Percentiles rank a stretch among this genome's conserved stretches.
phyloP scores from a whole-genome alignment of 495 filamentous ascomycete genomes.

The Talaromyces wortmannii region DNA sequence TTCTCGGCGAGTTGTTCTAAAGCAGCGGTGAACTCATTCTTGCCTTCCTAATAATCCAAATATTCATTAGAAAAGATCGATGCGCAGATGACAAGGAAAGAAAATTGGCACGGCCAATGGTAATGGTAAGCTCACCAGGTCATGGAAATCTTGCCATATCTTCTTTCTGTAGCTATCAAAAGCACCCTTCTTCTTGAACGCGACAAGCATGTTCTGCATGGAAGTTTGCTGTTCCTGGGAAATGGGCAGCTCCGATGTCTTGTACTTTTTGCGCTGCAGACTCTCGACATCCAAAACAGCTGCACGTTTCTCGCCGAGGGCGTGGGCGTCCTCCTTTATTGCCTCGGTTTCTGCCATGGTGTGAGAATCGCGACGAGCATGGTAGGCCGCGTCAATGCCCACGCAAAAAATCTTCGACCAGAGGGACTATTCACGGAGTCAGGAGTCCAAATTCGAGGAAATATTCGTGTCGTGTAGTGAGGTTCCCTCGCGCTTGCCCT shows the following conservation, averaged over 20 bases:
- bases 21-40: conserved; percentile 55
- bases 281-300: conserved; percentile 22
- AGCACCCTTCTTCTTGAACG: conserved; percentile 86
- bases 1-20: conserved; percentile 67
- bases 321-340: not conserved
- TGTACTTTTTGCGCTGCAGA: conserved; percentile 61
- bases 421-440: too few species aligned
- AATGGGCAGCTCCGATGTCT: conserved; percentile 76
- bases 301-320: not conserved
- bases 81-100: not conserved
- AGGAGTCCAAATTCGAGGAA: too few species aligned
- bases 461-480: too few species aligned
- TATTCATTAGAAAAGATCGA: not conserved
- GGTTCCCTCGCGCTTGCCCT: too few species aligned
- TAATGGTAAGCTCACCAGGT: conserved; percentile 48
- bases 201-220: conserved; percentile 72
- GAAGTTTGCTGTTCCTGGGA: conserved; percentile 61
- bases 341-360: conserved; percentile 39
- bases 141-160: conserved; percentile 72
- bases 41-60: conserved; percentile 48
- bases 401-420: not conserved
- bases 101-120: not conserved
- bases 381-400: not conserved
- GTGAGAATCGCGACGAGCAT: conserved; percentile 15
- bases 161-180: conserved; percentile 80